Evolutionary conservation across 2,329 filamentous ascomycete genomes (phyloP).

Genomic region (Fusarium lyarnte): DNA sequence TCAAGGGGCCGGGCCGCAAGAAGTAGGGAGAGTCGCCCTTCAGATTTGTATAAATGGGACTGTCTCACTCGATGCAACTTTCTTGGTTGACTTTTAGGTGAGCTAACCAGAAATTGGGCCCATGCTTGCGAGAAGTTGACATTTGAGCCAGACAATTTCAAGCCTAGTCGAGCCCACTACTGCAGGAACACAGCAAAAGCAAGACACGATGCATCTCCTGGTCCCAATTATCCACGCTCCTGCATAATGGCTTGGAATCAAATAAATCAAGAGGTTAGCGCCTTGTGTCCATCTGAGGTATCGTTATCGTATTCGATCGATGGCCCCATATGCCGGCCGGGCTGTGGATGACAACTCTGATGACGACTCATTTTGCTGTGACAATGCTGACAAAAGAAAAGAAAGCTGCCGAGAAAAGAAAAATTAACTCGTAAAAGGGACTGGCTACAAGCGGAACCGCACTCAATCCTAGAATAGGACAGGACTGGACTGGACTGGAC

Average conservation of each 20-base stretch:
- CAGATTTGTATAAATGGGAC: not conserved
- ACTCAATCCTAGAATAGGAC: not conserved
- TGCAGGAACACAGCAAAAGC: slow-evolving; percentile 39
- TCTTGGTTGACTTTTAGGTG: not conserved
- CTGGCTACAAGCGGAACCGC: slow-evolving; percentile 25
- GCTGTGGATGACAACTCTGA: slow-evolving; percentile 13
- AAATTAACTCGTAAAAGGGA: not conserved
- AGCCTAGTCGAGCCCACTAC: slow-evolving; percentile 38
- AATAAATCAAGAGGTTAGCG: slow-evolving; percentile 24
- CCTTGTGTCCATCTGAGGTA: slow-evolving; percentile 15
- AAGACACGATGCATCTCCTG: slow-evolving; percentile 29
- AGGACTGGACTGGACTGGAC: not conserved
- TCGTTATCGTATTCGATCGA: slow-evolving; percentile 16
- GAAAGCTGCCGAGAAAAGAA: not conserved
- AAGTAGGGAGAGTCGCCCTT: not conserved
- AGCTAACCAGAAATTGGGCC: slow-evolving; percentile 12
- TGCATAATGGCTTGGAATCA: slow-evolving; percentile 19
- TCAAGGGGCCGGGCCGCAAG: not conserved
- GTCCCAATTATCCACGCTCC: slow-evolving; percentile 21
- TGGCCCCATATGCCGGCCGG: slow-evolving; percentile 24
- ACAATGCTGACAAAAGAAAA: slow-evolving; percentile 19
- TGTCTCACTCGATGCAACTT: slow-evolving; percentile 1
- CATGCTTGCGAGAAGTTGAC: slow-evolving; percentile 2
- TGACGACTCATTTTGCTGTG: slow-evolving; percentile 21
- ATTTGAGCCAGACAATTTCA: slow-evolving; percentile 19